Evolutionary conservation across 345 rosid species (phyloP).

Genomic region (Eucalyptus marginata): DNA sequence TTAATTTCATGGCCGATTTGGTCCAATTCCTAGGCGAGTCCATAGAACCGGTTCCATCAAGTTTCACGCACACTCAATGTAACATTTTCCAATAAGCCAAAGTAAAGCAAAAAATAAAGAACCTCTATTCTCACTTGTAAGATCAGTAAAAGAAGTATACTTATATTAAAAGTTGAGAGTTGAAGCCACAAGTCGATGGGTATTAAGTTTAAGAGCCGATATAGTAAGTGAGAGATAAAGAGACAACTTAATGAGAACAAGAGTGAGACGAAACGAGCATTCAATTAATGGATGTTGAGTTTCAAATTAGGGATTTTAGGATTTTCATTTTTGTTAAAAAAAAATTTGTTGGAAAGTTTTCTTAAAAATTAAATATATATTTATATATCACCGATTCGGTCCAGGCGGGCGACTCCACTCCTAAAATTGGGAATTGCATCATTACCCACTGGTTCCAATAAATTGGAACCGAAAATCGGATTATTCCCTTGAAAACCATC

Average conservation of each 20-base stretch:
- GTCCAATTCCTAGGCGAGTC: accelerated
- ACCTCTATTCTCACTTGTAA: no score
- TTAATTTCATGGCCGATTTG: no score
- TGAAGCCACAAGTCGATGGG: no score
- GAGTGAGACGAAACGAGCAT: accelerated
- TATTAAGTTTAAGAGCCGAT: no score
- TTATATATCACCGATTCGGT: accelerated
- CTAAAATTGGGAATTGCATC: accelerated
- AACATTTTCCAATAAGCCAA: no score
- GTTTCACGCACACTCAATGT: accelerated
- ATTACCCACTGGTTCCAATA: accelerated
- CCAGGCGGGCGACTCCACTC: accelerated
- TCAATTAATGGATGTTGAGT: accelerated
- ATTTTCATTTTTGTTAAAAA: no score
- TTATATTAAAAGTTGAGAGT: no score
- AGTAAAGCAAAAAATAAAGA: no score
- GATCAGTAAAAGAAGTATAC: accelerated
- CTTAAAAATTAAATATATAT: no score
- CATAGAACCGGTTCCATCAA: accelerated
- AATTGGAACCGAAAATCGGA: accelerated
- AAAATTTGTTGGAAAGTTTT: accelerated
- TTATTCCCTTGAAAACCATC: no score
- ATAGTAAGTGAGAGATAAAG: no score
- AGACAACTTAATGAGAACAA: accelerated
- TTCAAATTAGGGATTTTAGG: no score